A percentile compares a stretch with the other conserved stretches of the same genome.
Evolutionary conservation across 1,139 yeast genomes (phyloP).

Genomic region (Candida sanyaensis): DNA sequence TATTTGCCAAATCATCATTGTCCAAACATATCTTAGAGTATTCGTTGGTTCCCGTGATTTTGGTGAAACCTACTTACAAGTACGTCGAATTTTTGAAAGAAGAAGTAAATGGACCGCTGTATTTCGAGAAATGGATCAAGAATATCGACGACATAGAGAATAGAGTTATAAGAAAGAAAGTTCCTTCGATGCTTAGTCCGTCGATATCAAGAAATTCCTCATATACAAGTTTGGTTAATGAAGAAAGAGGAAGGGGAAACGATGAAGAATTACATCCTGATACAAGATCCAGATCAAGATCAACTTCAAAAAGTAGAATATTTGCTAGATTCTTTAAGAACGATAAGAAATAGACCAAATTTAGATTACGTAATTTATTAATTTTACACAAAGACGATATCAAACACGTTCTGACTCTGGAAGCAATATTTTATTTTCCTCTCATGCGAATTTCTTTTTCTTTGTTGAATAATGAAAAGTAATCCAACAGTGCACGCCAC

Average conservation of each 20-base stretch:
- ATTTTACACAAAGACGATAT: neutral
- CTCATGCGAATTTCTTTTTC: neutral
- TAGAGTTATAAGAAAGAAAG: slow-evolving; percentile 13
- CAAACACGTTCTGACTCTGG: slow-evolving; percentile 3
- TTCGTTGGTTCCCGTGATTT: slow-evolving; percentile 68
- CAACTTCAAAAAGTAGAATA: slow-evolving; percentile 19
- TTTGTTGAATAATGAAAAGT: too few relatives aligned
- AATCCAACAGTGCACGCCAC: too few relatives aligned
- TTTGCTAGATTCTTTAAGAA: slow-evolving; percentile 21
- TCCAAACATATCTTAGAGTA: slow-evolving; percentile 68
- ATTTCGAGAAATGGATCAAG: slow-evolving; percentile 33
- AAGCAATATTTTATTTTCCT: too few relatives aligned
- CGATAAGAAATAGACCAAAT: neutral
- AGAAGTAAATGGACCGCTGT: slow-evolving; percentile 31
- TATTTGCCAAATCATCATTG: slow-evolving; percentile 42
- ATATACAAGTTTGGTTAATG: slow-evolving; percentile 14
- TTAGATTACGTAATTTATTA: neutral
- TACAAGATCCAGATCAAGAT: slow-evolving; percentile 13
- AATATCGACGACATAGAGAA: slow-evolving; percentile 19
- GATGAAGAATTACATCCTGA: slow-evolving; percentile 2
- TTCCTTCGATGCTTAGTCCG: slow-evolving; percentile 20
- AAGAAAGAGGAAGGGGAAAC: slow-evolving; percentile 14
- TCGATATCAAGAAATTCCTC: slow-evolving; percentile 18
- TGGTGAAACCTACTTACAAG: slow-evolving; percentile 59
- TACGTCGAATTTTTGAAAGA: slow-evolving; percentile 26